Evolutionary conservation across 2,329 filamentous ascomycete genomes (phyloP).

Genomic region (Bipolaris oryzae): DNA sequence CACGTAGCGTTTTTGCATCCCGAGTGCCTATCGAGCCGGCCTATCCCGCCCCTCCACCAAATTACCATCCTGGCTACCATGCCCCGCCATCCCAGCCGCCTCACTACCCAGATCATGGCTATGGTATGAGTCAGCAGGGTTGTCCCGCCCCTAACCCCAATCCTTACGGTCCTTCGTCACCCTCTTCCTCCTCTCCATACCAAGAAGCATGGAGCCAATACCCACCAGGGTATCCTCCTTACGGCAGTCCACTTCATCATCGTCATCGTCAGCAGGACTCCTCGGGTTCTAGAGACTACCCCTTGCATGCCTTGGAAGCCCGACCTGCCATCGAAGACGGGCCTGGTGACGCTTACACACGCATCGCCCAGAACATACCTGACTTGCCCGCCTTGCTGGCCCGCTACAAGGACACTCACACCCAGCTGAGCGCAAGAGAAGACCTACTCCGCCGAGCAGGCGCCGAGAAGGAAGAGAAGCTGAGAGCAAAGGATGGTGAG

Average conservation of each 20-base stretch:
- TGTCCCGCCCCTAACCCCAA: constrained; percentile 36
- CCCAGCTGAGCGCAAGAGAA: constrained; percentile 57
- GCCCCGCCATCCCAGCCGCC: constrained; percentile 41
- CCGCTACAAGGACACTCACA: constrained; percentile 59
- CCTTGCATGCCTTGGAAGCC: constrained; percentile 38
- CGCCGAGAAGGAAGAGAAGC: constrained; percentile 57
- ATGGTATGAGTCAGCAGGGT: constrained; percentile 44
- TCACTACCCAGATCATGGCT: constrained; percentile 42
- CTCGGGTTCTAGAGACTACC: constrained; percentile 44
- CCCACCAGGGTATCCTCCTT: constrained; percentile 43
- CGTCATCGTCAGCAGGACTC: constrained; percentile 45
- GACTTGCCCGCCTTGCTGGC: constrained; percentile 48
- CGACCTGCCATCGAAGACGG: constrained; percentile 45
- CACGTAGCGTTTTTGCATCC: constrained; percentile 43
- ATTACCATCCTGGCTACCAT: constrained; percentile 48
- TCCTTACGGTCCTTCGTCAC: constrained; percentile 44
- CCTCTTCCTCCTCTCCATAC: constrained; percentile 46
- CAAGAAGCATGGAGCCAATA: constrained; percentile 46
- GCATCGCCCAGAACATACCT: constrained; percentile 48
- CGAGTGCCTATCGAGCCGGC: constrained; percentile 43
- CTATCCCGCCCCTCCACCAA: constrained; percentile 67
- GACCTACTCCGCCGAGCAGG: constrained; percentile 57
- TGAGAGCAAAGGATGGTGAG: constrained; percentile 60
- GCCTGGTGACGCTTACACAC: constrained; percentile 46
- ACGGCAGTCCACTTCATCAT: constrained; percentile 36